Evolutionary conservation across 139 green algal species (phyloP).

Genomic region (Chlamydomonas urium): DNA sequence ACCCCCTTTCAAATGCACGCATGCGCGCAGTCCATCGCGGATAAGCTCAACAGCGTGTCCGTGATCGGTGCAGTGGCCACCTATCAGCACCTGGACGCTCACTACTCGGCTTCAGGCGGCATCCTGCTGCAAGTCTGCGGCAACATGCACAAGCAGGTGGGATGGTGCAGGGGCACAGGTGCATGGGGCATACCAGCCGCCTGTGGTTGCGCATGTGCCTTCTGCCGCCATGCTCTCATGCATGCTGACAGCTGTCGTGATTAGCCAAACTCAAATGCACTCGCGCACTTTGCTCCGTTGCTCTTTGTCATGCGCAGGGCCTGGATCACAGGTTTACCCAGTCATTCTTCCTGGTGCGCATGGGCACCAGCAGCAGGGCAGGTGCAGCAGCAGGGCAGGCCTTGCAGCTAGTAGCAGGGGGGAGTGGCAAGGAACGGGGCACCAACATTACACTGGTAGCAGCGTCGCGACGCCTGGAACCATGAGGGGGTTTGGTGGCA

Average conservation of each 20-base stretch:
- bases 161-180: too few species aligned
- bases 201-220: too few species aligned
- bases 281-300: too few species aligned
- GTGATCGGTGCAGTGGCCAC: background rate
- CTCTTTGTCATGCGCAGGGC: too few species aligned
- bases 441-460: too few species aligned
- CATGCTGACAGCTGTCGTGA: too few species aligned
- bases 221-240: too few species aligned
- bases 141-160: conserved; percentile 12
- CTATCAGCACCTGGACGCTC: background rate
- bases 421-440: too few species aligned
- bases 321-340: conserved; percentile 12
- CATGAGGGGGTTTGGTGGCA: too few species aligned
- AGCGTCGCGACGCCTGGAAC: too few species aligned
- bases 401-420: background rate
- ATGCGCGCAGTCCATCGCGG: background rate
- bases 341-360: conserved; percentile 15
- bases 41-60: conserved; percentile 6
- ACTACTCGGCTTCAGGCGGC: conserved; percentile 2
- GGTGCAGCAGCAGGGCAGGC: background rate
- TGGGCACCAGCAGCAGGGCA: background rate
- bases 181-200: too few species aligned
- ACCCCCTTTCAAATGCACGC: background rate
- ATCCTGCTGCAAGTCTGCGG: conserved; percentile 6
- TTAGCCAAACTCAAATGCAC: too few species aligned